Conservation (phyloP, 768 basidiomycete species). For the Trametopsis cervina region DNA sequence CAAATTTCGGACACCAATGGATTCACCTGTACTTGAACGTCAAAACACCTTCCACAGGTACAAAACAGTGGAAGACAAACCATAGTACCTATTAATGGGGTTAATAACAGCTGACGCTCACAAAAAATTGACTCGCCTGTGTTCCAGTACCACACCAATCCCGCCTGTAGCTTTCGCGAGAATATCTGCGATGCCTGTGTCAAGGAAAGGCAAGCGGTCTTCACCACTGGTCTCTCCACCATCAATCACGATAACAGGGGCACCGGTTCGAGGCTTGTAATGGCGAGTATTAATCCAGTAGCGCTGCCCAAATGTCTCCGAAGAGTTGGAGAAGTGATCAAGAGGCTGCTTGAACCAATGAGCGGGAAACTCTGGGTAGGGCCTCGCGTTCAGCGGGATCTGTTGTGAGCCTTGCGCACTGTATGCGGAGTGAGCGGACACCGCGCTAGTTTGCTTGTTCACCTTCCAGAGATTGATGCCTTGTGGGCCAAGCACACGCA, state of each 20-base stretch:
- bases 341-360: conserved; percentile 80
- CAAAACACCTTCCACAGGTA: no score
- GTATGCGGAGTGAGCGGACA: neutral
- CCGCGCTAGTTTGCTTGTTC: neutral
- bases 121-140: conserved; percentile 48
- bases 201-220: conserved; percentile 42
- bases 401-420: neutral
- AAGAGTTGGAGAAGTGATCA: conserved; percentile 62
- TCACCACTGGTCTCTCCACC: conserved; percentile 90
- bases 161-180: conserved; percentile 81
- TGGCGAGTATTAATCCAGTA: conserved; percentile 89
- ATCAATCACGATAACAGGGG: conserved; percentile 86
- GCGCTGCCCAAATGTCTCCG: conserved; percentile 72
- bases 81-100: conserved; percentile 10
- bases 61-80: no score
- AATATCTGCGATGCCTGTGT: conserved; percentile 72
- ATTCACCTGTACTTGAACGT: conserved; percentile 42
- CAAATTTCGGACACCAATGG: conserved; percentile 69
- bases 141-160: conserved; percentile 85
- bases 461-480: conserved; percentile 63
- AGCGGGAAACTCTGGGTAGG: conserved; percentile 35
- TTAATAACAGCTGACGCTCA: neutral
- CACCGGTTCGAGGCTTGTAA: conserved; percentile 62
- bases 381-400: conserved; percentile 10
- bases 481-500: conserved; percentile 40